Evolutionary conservation across 2,329 filamentous ascomycete genomes (phyloP).

Genomic region (Stagonosporopsis chrysanthemi): DNA sequence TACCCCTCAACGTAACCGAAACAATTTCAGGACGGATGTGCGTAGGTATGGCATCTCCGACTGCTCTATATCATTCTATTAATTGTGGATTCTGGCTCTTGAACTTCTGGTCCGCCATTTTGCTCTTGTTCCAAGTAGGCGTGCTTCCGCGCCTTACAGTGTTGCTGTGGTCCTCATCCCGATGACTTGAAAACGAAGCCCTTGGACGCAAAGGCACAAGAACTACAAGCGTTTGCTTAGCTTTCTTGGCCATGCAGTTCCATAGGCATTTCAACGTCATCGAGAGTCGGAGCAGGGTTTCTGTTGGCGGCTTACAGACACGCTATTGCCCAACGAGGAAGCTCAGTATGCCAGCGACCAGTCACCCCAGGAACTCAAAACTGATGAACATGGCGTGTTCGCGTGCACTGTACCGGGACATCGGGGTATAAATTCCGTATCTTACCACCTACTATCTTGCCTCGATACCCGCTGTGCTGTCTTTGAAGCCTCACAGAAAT

Average conservation of each 20-base stretch:
- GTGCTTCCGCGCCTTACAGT: not conserved
- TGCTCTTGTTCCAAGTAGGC: not conserved
- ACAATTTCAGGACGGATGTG: too few relatives aligned
- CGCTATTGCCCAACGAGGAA: conserved; percentile 37
- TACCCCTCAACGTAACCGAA: too few relatives aligned
- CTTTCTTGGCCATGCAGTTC: conserved; percentile 31
- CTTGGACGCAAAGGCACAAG: conserved; percentile 8
- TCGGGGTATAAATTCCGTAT: conserved; percentile 6
- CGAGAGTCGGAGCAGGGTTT: conserved; percentile 11
- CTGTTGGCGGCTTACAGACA: conserved; percentile 19
- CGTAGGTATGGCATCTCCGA: too few relatives aligned
- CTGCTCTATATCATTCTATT: too few relatives aligned
- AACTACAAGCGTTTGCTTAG: conserved; percentile 18
- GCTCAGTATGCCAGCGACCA: conserved; percentile 20
- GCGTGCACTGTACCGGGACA: not conserved
- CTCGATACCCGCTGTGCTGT: not conserved
- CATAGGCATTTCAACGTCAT: conserved; percentile 28
- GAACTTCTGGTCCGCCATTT: not conserved
- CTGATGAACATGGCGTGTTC: conserved; percentile 5
- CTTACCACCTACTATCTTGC: not conserved
- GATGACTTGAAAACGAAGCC: not conserved
- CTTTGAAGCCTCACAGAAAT: conserved; percentile 9
- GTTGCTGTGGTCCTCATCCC: too few relatives aligned
- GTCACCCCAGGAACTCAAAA: not conserved
- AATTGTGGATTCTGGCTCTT: too few relatives aligned